phyloP scores from a whole-genome alignment of 2,329 filamentous ascomycete species.

The Fusarium tupiense region DNA sequence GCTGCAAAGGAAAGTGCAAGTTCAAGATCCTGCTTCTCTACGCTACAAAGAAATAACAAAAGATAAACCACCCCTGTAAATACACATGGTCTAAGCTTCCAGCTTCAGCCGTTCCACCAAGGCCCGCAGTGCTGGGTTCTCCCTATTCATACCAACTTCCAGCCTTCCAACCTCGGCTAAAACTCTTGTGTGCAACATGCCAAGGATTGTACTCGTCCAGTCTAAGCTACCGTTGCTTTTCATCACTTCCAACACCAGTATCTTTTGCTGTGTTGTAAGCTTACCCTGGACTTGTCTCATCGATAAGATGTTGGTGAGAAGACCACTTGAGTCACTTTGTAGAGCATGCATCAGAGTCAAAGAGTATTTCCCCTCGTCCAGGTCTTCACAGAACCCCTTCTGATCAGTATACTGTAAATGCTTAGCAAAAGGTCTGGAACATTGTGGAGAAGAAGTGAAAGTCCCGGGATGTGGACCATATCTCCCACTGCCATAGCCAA shows the following conservation, averaged over 20 bases:
- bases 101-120: not conserved
- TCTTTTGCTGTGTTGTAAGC: not conserved
- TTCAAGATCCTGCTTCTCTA: too few relatives aligned
- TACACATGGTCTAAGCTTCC: too few relatives aligned
- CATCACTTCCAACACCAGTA: not conserved
- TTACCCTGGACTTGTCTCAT: not conserved
- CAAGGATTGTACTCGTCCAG: not conserved
- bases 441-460: not conserved
- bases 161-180: not conserved
- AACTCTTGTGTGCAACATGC: not conserved
- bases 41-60: too few relatives aligned
- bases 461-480: too few relatives aligned
- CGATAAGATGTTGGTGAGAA: not conserved
- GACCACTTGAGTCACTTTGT: not conserved
- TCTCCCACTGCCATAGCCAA: too few relatives aligned
- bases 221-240: not conserved
- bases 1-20: too few relatives aligned
- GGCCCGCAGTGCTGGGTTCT: not conserved
- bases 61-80: too few relatives aligned
- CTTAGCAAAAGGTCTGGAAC: not conserved
- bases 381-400: constrained; percentile 7
- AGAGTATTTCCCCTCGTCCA: constrained; percentile 6
- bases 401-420: not conserved
- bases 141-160: not conserved
- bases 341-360: not conserved